phyloP scores from a whole-genome alignment of 2,329 filamentous ascomycete species.

The Trichoderma sp. region DNA sequence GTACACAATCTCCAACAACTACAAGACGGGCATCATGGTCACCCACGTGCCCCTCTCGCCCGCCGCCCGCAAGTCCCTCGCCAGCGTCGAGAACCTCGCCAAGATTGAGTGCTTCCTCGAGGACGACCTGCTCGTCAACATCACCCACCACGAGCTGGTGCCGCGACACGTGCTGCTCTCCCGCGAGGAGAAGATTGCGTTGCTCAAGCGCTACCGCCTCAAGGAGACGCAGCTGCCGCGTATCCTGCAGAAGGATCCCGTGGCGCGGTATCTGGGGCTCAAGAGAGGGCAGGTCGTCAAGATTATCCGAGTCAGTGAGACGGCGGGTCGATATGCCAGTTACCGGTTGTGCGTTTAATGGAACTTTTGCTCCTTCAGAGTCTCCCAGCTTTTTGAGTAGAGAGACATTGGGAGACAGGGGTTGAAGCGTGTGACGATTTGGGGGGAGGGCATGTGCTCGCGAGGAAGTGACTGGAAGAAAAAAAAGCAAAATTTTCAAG shows the following conservation, averaged over 20 bases:
- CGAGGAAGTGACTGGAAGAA: background rate
- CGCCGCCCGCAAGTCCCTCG: constrained; percentile 82
- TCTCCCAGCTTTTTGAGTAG: background rate
- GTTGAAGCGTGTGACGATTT: background rate
- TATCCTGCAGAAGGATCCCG: constrained; percentile 87
- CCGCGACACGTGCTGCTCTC: constrained; percentile 90
- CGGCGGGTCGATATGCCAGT: constrained; percentile 92
- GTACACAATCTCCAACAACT: constrained; percentile 74
- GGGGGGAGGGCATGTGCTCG: background rate
- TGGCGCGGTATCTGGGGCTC: constrained; percentile 86
- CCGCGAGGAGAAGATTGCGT: constrained; percentile 79
- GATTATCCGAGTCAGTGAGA: constrained; percentile 95
- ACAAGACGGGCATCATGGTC: constrained; percentile 88
- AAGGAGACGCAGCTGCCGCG: constrained; percentile 97
- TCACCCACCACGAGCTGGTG: constrained; percentile 95
- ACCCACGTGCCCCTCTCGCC: constrained; percentile 78
- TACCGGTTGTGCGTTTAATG: constrained; percentile 68
- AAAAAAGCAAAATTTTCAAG: background rate
- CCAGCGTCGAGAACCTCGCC: constrained; percentile 69
- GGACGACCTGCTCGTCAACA: constrained; percentile 94
- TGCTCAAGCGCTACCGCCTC: constrained; percentile 85
- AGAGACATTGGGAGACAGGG: background rate
- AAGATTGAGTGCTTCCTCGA: constrained; percentile 94
- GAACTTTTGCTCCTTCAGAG: background rate
- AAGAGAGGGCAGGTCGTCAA: constrained; percentile 94